These are phyloP conservation scores for Erodium chrysanthum DNA, from an alignment of 441 rosid genomes.

Conservation along the genomic window DNA sequence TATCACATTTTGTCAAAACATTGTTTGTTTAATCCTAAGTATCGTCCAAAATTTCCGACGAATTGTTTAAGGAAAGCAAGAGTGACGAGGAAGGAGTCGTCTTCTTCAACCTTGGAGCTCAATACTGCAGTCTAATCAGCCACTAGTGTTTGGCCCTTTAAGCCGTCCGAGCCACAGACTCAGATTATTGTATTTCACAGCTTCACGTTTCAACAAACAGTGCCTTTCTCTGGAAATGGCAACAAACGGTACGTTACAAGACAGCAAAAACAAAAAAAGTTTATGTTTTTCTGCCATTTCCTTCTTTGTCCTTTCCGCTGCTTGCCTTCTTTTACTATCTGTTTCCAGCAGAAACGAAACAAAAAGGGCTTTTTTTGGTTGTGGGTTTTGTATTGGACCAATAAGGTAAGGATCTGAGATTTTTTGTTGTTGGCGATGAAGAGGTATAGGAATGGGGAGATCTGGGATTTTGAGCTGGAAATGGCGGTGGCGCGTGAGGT, in stretches of 20 bases:
- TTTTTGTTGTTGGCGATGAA: constrained; percentile 27
- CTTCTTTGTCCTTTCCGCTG: neutral
- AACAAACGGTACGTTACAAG: neutral
- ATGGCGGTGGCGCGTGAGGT: constrained; percentile 24
- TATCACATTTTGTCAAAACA: no score
- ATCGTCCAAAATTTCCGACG: no score
- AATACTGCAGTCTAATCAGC: constrained; percentile 1
- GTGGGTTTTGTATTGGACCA: neutral
- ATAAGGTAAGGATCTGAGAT: neutral
- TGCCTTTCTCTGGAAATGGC: neutral
- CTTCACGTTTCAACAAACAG: neutral
- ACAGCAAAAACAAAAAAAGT: neutral
- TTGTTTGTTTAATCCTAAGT: no score
- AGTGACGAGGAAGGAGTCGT: neutral
- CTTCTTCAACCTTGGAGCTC: neutral
- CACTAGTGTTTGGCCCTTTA: constrained; percentile 4
- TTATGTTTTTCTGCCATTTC: no score
- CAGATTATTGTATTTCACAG: neutral
- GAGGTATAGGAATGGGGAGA: constrained; percentile 48
- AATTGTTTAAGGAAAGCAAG: neutral
- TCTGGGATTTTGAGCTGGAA: constrained; percentile 53
- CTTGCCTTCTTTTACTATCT: neutral
- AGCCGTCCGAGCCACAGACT: constrained; percentile 4
- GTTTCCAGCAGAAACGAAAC: neutral
- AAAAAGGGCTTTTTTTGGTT: neutral